phyloP scores from a whole-genome alignment of 768 basidiomycete species.

The Cystofilobasidium macerans region DNA sequence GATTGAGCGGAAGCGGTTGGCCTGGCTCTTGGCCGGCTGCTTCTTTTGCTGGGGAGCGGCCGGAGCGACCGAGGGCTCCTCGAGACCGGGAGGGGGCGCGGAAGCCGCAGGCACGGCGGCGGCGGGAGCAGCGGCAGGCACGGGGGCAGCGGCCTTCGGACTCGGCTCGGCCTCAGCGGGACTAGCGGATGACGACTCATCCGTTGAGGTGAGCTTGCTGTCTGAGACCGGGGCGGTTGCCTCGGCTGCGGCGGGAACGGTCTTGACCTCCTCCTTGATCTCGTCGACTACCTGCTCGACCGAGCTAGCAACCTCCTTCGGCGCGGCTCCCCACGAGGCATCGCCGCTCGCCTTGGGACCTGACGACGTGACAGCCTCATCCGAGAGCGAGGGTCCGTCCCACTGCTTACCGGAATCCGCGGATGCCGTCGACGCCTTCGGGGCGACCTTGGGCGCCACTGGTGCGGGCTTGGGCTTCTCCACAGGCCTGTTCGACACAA shows the following conservation, averaged over 20 bases:
- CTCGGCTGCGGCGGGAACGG: constrained; percentile 26
- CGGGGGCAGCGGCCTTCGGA: constrained; percentile 10
- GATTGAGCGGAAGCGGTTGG: constrained; percentile 34
- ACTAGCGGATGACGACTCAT: constrained; percentile 29
- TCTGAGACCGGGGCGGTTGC: constrained; percentile 22
- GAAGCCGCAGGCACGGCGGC: constrained; percentile 27
- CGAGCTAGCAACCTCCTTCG: no score
- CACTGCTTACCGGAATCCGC: constrained; percentile 26
- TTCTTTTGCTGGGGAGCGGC: constrained; percentile 7
- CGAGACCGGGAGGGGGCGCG: constrained; percentile 30
- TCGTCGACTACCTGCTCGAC: not conserved
- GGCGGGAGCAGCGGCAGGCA: constrained; percentile 10
- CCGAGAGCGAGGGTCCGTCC: not conserved
- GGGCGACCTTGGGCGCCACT: constrained; percentile 25
- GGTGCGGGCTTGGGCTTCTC: constrained; percentile 33
- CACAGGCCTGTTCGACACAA: constrained; percentile 26
- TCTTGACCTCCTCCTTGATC: constrained; percentile 7
- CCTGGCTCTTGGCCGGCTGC: constrained; percentile 25
- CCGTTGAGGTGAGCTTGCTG: constrained; percentile 19
- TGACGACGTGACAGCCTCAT: constrained; percentile 24
- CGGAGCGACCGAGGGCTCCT: constrained; percentile 21
- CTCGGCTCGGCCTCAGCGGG: constrained; percentile 31
- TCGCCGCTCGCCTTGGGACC: not conserved
- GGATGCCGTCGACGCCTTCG: constrained; percentile 19
- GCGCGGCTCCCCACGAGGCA: not conserved